Conservation (phyloP, 2,329 filamentous ascomycete species). For the Scedosporium boydii region DNA sequence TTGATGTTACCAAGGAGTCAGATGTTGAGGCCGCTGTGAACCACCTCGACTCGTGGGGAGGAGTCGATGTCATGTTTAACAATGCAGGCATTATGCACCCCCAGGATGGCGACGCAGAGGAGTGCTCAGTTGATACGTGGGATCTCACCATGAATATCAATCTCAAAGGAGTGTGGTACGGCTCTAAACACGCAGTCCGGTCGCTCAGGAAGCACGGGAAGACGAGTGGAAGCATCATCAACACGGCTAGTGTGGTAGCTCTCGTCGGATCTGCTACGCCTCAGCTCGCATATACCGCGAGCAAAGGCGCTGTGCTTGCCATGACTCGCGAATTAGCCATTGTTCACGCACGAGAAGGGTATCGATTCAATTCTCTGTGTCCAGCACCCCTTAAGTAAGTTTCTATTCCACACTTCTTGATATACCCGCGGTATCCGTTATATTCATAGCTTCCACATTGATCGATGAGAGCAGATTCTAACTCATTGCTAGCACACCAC, state of each 20-base stretch:
- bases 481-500: constrained; percentile 31
- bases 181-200: constrained; percentile 62
- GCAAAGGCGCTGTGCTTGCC: constrained; percentile 66
- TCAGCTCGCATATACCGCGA: constrained; percentile 67
- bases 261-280: constrained; percentile 64
- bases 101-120: constrained; percentile 52
- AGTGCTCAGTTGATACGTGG: constrained; percentile 67
- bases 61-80: constrained; percentile 69
- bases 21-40: constrained; percentile 53
- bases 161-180: constrained; percentile 72
- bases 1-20: constrained; percentile 61
- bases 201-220: constrained; percentile 59
- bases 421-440: too few species aligned
- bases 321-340: constrained; percentile 67
- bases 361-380: constrained; percentile 64
- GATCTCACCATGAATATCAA: constrained; percentile 68
- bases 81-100: constrained; percentile 74
- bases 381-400: constrained; percentile 61
- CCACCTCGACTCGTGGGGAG: constrained; percentile 58
- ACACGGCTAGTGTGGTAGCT: constrained; percentile 64
- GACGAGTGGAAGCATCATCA: constrained; percentile 59
- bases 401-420: neutral
- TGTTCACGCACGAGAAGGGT: constrained; percentile 65
- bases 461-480: too few species aligned
- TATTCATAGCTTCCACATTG: too few species aligned